Evolutionary conservation across 345 rosid species (phyloP), one percentile per base, ranked within the genome.

Genomic region (Passiflora organensis): DNA sequence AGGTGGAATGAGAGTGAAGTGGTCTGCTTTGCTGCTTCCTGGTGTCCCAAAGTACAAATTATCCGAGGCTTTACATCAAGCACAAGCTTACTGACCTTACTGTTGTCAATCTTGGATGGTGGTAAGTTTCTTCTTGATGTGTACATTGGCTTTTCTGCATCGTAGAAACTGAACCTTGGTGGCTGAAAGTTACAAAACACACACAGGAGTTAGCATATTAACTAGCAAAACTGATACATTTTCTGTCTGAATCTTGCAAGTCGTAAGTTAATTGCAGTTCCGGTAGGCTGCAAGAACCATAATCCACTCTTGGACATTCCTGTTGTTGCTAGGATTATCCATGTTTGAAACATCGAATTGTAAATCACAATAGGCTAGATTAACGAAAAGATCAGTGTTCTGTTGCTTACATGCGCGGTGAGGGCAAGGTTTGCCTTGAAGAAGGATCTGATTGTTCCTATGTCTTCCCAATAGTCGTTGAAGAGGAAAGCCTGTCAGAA

Each of bases 401-500:
- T 32, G 51, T 17, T 43, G 59, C 85, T 81, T 77, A 91, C 98
- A 77, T 91, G 95, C 64, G 75, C 89, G 18, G 96, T 86, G 55
- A 91, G 88, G 53, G 96, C 95, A 56, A 91, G 95, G 69, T 88
- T 91, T 65, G 95, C 96, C 65, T 81, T 82, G 47, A 91, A 91
- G 84, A 88, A 91, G 54, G 98, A 91, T 81, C 91, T 73, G 79
- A 91, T 86, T 9, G 96, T 91, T 67, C 98, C 96, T 38, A 91
- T 91, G 63, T 91, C 98, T 76, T 91, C 95, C 96, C 98, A 88
- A 58, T 91, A 91, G 62, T 87, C 96, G 57, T 91, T 86, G 67
- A 91, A 91, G 64, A 91, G 83, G 69, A 81, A 86, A 57, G 98
- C 98, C 96, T 91, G 85, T 48, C 68, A 69, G 51, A 61, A 64